These are phyloP conservation scores for Corynespora cassiicola DNA, from an alignment of 2,329 filamentous ascomycete species.

Conservation along the genomic window DNA sequence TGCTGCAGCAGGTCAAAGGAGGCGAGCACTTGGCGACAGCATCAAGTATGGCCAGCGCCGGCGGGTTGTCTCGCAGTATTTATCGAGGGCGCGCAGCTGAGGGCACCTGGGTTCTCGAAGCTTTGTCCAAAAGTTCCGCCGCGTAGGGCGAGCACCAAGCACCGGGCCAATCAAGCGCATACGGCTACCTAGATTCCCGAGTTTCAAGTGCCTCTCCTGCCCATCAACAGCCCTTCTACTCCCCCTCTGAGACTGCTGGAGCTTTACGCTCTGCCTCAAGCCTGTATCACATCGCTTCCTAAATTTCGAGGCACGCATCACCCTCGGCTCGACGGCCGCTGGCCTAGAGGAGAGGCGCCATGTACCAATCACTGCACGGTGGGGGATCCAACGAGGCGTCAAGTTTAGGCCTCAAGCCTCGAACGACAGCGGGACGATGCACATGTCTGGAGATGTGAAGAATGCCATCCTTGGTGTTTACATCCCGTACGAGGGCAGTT, in stretches of 20 bases:
- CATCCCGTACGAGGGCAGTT: slow-evolving; percentile 9
- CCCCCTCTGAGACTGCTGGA: slow-evolving; percentile 27
- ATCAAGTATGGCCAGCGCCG: too few relatives aligned
- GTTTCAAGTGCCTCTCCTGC: slow-evolving; percentile 28
- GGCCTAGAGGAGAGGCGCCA: too few relatives aligned
- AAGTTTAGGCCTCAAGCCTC: slow-evolving; percentile 12
- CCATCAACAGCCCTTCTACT: slow-evolving; percentile 15
- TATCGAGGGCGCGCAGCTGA: neutral
- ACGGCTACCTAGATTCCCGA: slow-evolving; percentile 20
- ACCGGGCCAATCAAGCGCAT: slow-evolving; percentile 25
- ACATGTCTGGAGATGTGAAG: slow-evolving; percentile 10
- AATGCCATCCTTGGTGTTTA: slow-evolving; percentile 15
- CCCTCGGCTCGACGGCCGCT: neutral
- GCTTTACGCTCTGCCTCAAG: slow-evolving; percentile 29
- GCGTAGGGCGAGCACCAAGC: neutral
- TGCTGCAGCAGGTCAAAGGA: too few relatives aligned
- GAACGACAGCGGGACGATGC: too few relatives aligned
- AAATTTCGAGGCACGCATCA: slow-evolving; percentile 4
- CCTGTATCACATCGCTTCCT: slow-evolving; percentile 28
- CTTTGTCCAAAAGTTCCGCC: slow-evolving; percentile 4
- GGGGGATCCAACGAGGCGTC: too few relatives aligned
- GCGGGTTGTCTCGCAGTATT: too few relatives aligned
- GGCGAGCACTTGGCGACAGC: too few relatives aligned
- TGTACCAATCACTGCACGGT: slow-evolving; percentile 1
- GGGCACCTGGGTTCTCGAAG: neutral